Conservation (phyloP, 106 monocot species). For the Dendrobium catenatum region DNA sequence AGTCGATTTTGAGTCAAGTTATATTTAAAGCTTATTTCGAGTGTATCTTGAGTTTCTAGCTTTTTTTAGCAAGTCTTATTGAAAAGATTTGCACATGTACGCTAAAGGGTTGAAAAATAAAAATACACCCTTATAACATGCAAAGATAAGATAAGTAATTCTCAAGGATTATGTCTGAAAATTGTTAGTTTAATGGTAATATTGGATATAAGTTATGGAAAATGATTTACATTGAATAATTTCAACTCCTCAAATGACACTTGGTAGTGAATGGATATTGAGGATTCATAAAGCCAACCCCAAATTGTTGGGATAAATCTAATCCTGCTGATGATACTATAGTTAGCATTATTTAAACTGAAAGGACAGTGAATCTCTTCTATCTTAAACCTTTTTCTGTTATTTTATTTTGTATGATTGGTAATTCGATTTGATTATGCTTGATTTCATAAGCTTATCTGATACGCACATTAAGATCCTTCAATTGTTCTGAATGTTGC, state of each 20-base stretch:
- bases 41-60: too few relatives aligned
- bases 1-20: too few relatives aligned
- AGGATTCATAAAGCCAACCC: neutral
- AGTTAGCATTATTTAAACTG: neutral
- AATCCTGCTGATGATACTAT: neutral
- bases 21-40: too few relatives aligned
- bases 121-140: neutral
- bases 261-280: neutral
- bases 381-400: neutral
- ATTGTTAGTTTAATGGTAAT: neutral
- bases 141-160: neutral
- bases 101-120: too few relatives aligned
- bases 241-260: neutral
- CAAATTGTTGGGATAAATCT: neutral
- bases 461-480: neutral
- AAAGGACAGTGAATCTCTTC: neutral
- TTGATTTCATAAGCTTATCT: neutral
- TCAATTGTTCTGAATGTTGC: constrained; percentile 22
- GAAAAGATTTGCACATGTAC: too few relatives aligned
- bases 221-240: neutral
- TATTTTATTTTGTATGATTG: neutral
- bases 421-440: neutral
- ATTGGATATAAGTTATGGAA: neutral
- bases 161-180: neutral
- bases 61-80: too few relatives aligned